Evolutionary conservation across 179 eudicot genomes (phyloP).

Genomic region (Pouteria campechiana): DNA sequence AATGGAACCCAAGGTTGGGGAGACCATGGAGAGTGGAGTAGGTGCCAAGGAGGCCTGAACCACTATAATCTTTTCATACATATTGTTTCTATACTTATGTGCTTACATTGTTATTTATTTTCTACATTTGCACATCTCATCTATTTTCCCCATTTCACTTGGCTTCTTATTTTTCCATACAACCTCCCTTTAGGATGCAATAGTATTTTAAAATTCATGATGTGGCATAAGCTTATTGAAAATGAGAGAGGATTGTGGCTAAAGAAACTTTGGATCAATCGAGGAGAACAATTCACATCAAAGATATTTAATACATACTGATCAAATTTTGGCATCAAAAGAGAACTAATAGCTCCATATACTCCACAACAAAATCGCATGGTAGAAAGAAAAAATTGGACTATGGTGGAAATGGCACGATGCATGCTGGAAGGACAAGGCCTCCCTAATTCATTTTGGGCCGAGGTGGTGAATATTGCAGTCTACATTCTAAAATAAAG

Average conservation of each 20-base stretch:
- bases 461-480: not conserved
- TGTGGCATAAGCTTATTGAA: not conserved
- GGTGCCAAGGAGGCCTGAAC: too few relatives aligned
- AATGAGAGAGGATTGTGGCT: slow-evolving; percentile 2
- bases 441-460: not conserved
- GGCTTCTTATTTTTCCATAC: too few relatives aligned
- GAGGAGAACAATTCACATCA: slow-evolving; percentile 6
- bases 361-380: slow-evolving; percentile 1
- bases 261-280: not conserved
- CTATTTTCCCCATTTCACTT: too few relatives aligned
- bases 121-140: too few relatives aligned
- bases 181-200: slow-evolving; percentile 2
- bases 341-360: not conserved
- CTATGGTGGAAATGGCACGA: not conserved
- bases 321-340: not conserved
- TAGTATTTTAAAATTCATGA: not conserved
- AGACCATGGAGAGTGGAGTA: too few relatives aligned
- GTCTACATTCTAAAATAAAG: not conserved
- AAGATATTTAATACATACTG: not conserved
- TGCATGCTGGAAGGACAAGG: not conserved
- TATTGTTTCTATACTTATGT: too few relatives aligned
- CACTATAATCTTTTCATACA: too few relatives aligned
- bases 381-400: not conserved
- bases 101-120: too few relatives aligned
- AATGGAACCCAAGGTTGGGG: too few relatives aligned